Conservation (phyloP, 176 grass and related monocot genomes). For the Triticum monococcum region DNA sequence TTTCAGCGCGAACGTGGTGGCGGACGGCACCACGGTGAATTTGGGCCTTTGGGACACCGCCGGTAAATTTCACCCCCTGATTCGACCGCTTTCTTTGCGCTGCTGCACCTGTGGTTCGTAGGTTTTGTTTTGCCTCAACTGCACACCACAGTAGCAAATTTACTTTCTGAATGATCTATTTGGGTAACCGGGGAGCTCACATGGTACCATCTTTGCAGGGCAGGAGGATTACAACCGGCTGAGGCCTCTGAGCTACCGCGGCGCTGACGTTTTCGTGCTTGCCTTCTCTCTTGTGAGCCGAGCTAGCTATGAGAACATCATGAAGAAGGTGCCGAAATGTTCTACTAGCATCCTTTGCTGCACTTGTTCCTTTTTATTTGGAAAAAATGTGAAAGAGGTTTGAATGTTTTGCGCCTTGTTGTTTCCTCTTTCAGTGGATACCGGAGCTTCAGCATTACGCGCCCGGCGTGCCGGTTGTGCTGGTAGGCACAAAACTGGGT, state of each 20-base stretch:
- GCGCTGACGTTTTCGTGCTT: conserved; percentile 95
- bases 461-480: conserved; percentile 83
- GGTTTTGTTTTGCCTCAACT: neutral
- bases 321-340: conserved; percentile 73
- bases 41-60: conserved; percentile 98
- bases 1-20: conserved; percentile 96
- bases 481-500: conserved; percentile 98
- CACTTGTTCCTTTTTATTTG: neutral
- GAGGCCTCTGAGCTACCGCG: conserved; percentile 95
- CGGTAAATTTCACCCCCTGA: conserved; percentile 41
- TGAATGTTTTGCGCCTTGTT: conserved; percentile 19
- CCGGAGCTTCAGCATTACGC: conserved; percentile 99
- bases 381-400: neutral
- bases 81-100: neutral
- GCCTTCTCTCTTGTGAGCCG: conserved; percentile 97
- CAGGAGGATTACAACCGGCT: conserved; percentile 98
- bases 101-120: neutral
- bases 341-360: neutral
- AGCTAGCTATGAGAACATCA: conserved; percentile 97
- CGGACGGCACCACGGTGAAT: conserved; percentile 83
- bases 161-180: neutral
- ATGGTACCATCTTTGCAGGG: conserved; percentile 44
- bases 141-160: neutral
- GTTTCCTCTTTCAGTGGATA: conserved; percentile 79
- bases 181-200: conserved; percentile 10